Evolutionary conservation across 2,329 filamentous ascomycete species (phyloP), one percentile per base, ranked within the genome.

Genomic region (Sordariomycetes sp.): DNA sequence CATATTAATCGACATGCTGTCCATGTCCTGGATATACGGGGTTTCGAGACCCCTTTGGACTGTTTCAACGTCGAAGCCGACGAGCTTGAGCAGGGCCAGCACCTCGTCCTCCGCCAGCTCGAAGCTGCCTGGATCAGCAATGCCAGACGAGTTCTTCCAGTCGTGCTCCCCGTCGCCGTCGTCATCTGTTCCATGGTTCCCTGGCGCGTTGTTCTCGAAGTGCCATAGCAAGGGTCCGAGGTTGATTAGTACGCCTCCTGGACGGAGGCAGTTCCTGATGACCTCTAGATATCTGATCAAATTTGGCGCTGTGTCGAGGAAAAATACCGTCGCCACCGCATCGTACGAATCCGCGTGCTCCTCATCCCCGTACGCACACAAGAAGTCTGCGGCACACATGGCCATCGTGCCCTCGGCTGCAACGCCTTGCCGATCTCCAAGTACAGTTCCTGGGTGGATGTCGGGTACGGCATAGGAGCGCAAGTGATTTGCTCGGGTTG

Each of bases 251-350:
- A 94, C 49, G 0, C 92, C 92, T 18, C 82, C 83, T 0, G 75
- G 67, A 44, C 73, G 77, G 32, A 98, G 70, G 49, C 88, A 93
- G 50, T 83, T 74, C 27, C 63, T 65, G 35, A 96, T 84, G 2
- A 87, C 80, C 51, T 94, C 79, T 21, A 98, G 75, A 52, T 98
- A 98, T 3, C 82, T 75, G 35, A 96, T 82, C 21, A 95, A 55
- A 53, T 98, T 96, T 2, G 90, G 88, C 3, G 92, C 92, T 2
- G 92, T 98, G 55, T 98, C 93, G 38, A 98, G 81, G 63, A 98
- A 98, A 63, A 96, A 98, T 9, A 94, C 84, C 3, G 83, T 86
- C 0, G 85, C 79, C 3, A 96, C 86, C 2, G 82, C 87, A 48
- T 95, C 80, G 55, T 87, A 96, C 0, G 57, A 48, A 1, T 68